phyloP scores from a whole-genome alignment of 2,329 filamentous ascomycete genomes.

The Fusarium nematophilum region DNA sequence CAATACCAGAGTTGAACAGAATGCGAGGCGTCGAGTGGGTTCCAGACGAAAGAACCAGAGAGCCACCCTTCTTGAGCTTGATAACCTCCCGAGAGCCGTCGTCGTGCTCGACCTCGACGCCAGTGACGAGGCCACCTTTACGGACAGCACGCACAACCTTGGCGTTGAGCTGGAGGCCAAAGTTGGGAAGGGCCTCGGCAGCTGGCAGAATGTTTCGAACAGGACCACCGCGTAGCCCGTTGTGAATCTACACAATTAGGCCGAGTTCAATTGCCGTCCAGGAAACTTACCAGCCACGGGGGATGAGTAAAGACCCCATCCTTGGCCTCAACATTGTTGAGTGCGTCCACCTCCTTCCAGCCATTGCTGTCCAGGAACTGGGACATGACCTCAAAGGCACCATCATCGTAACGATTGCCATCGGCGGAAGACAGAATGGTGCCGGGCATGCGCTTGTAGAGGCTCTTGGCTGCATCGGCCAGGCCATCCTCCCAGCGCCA shows the following conservation, averaged over 20 bases:
- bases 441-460: constrained; percentile 64
- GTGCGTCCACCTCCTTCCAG: constrained; percentile 72
- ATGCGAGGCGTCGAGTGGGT: constrained; percentile 75
- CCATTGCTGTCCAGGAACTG: constrained; percentile 68
- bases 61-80: constrained; percentile 69
- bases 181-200: constrained; percentile 69
- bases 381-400: constrained; percentile 72
- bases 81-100: constrained; percentile 66
- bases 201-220: constrained; percentile 76
- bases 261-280: no score
- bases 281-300: constrained; percentile 61
- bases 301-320: constrained; percentile 73
- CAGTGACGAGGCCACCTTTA: constrained; percentile 69
- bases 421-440: constrained; percentile 74
- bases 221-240: constrained; percentile 75
- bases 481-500: constrained; percentile 70
- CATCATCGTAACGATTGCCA: constrained; percentile 72
- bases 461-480: constrained; percentile 65
- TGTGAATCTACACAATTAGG: constrained; percentile 62
- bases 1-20: constrained; percentile 70
- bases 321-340: constrained; percentile 69
- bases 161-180: constrained; percentile 73
- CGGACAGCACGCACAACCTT: constrained; percentile 74
- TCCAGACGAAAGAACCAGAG: constrained; percentile 74
- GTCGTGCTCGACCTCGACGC: constrained; percentile 71